Conservation (phyloP, 331 rosid genomes). For the Pyracantha coccinea region DNA sequence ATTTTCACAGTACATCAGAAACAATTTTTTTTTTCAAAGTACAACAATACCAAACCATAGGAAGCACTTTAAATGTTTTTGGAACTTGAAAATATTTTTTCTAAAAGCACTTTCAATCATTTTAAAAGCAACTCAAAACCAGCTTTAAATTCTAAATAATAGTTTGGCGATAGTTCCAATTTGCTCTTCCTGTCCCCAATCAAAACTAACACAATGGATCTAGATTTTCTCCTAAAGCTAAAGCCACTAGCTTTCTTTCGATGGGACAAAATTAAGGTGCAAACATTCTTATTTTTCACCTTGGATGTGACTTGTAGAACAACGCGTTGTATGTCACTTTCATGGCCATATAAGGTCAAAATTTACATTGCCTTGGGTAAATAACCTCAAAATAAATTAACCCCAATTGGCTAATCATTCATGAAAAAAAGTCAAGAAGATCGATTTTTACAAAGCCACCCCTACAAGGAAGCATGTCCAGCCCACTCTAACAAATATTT, state of each 20-base stretch:
- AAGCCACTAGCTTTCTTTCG: not conserved
- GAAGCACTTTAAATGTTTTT: no score
- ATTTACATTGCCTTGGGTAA: constrained; percentile 4
- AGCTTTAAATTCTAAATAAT: not conserved
- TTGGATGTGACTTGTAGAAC: not conserved
- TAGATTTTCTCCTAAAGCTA: not conserved
- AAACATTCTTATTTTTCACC: not conserved
- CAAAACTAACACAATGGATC: not conserved
- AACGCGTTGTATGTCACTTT: constrained; percentile 12
- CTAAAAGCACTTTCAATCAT: no score
- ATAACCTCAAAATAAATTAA: constrained; percentile 10
- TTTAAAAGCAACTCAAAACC: no score
- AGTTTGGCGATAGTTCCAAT: not conserved
- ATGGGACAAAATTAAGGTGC: not conserved
- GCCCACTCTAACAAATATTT: not conserved
- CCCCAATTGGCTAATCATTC: not conserved
- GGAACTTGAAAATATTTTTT: no score
- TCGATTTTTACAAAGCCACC: constrained; percentile 52
- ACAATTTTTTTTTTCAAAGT: no score
- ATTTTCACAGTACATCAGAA: no score
- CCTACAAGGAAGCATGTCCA: constrained; percentile 10
- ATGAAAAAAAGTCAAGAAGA: constrained; percentile 13
- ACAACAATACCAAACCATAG: no score
- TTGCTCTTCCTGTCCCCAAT: not conserved
- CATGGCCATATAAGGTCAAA: constrained; percentile 10